A percentile compares a stretch with the other conserved stretches of the same genome.
Evolutionary conservation across 169 alveolate species (phyloP).

Genomic region (Amoebophrya sp.): DNA sequence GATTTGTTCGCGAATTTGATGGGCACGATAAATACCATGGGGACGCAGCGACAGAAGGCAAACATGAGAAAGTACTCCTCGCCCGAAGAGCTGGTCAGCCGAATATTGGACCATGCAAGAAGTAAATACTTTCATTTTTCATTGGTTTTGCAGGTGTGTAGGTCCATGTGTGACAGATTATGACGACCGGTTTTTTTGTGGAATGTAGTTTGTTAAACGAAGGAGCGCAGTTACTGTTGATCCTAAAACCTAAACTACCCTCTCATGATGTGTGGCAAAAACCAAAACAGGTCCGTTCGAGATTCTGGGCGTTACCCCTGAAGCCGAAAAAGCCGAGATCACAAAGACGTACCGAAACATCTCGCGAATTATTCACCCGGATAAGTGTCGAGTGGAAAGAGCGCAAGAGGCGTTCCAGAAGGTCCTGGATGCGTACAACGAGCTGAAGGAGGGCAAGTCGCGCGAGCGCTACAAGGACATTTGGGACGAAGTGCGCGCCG

Average conservation of each 20-base stretch:
- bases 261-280: too few species aligned
- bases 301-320: neutral
- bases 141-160: too few species aligned
- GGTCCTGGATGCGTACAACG: neutral
- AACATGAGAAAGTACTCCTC: neutral
- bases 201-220: too few species aligned
- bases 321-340: neutral
- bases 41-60: neutral
- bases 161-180: too few species aligned
- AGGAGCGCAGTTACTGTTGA: too few species aligned
- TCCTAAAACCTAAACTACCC: too few species aligned
- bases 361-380: neutral
- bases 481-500: neutral
- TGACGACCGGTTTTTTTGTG: too few species aligned
- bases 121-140: too few species aligned
- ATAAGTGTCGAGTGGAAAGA: neutral
- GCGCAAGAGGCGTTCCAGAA: neutral
- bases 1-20: neutral
- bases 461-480: neutral
- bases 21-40: neutral
- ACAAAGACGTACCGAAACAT: neutral
- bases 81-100: neutral
- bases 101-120: neutral
- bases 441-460: neutral
- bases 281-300: slow-evolving; percentile 8